Conservation (phyloP, 129 eudicot genomes). For the Gnaphalium uliginosum region DNA sequence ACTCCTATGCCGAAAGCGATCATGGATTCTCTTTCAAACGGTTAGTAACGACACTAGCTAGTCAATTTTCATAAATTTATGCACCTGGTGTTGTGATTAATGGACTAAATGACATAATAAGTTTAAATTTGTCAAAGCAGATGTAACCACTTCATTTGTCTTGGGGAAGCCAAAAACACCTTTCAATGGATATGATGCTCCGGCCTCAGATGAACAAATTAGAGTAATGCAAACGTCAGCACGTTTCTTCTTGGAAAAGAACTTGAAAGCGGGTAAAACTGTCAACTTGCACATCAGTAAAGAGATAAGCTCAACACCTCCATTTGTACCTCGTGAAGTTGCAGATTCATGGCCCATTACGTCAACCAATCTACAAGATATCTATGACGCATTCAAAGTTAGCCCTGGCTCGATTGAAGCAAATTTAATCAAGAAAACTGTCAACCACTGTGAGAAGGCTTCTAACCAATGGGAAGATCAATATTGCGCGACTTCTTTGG, state of each 20-base stretch:
- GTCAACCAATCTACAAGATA: constrained; percentile 34
- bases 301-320: constrained; percentile 17
- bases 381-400: constrained; percentile 25
- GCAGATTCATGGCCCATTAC: constrained; percentile 38
- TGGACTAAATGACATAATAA: neutral
- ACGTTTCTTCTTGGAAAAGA: constrained; percentile 42
- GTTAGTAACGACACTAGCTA: constrained; percentile 3
- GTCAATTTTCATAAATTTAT: neutral
- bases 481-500: neutral
- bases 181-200: constrained; percentile 14
- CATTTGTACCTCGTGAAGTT: constrained; percentile 36
- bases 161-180: constrained; percentile 24
- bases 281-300: constrained; percentile 36
- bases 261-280: constrained; percentile 16
- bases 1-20: constrained; percentile 22
- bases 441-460: constrained; percentile 2
- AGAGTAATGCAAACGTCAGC: constrained; percentile 41
- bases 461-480: neutral
- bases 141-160: constrained; percentile 34
- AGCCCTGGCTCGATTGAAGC: constrained; percentile 9
- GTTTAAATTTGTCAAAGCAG: neutral
- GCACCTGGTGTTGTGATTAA: neutral
- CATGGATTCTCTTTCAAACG: constrained; percentile 12
- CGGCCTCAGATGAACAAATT: constrained; percentile 46
- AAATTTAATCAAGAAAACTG: neutral